phyloP scores from a whole-genome alignment of 495 filamentous ascomycete species.

The Tuber microsphaerosporum region DNA sequence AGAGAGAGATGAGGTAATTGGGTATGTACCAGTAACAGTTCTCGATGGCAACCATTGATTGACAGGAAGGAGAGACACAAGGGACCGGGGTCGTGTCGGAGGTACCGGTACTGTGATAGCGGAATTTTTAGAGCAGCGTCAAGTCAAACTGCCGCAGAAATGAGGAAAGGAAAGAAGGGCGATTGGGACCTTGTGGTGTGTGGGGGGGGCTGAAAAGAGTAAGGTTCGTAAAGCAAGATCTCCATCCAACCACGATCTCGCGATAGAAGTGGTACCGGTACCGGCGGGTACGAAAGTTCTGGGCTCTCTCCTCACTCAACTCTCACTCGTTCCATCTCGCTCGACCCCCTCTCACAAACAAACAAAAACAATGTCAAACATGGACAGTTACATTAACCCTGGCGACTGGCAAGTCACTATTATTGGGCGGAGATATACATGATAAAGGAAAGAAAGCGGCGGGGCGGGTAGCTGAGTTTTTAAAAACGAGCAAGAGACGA shows the following conservation, averaged over 20 bases:
- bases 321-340: not conserved
- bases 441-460: not conserved
- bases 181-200: slow-evolving; percentile 16
- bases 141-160: slow-evolving; percentile 7
- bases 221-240: slow-evolving; percentile 18
- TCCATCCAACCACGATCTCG: slow-evolving; percentile 27
- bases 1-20: not conserved
- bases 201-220: slow-evolving; percentile 30
- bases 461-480: slow-evolving; percentile 3
- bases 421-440: slow-evolving; percentile 1
- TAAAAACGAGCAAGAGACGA: not conserved
- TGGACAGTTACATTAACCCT: slow-evolving; percentile 26
- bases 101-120: not conserved
- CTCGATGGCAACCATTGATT: not conserved
- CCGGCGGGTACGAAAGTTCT: slow-evolving; percentile 1
- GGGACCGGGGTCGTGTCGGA: not conserved
- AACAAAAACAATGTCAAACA: slow-evolving; percentile 34
- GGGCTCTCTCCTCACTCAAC: not conserved
- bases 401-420: slow-evolving; percentile 7
- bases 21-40: not conserved
- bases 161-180: slow-evolving; percentile 13
- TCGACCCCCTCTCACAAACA: not conserved
- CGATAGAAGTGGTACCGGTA: slow-evolving; percentile 18
- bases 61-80: slow-evolving; percentile 2
- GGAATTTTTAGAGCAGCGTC: slow-evolving; percentile 3